Conservation (phyloP, 1,139 yeast genomes). For the Geotrichum fermentans region DNA sequence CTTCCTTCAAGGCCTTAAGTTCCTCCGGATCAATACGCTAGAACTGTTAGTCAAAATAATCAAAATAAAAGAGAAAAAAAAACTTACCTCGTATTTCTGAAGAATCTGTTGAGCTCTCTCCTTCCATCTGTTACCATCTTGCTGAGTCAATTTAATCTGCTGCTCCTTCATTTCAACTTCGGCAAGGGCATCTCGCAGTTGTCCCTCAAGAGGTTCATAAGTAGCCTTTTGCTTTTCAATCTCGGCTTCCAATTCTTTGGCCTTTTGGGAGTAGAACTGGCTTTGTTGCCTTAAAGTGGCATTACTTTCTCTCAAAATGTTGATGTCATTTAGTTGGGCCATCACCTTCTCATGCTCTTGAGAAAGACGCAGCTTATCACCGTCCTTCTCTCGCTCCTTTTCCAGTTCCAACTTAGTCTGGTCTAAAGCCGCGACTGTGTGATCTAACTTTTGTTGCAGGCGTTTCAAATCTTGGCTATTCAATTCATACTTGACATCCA, state of each 20-base stretch:
- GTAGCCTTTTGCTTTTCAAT: conserved; percentile 35
- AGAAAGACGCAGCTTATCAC: conserved; percentile 32
- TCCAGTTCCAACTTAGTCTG: conserved; percentile 34
- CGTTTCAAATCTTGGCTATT: conserved; percentile 48
- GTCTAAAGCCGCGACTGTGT: conserved; percentile 33
- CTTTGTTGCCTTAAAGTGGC: conserved; percentile 57
- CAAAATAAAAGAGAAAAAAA: not conserved
- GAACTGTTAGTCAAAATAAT: not conserved
- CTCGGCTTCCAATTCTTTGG: conserved; percentile 37
- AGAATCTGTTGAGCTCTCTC: conserved; percentile 46
- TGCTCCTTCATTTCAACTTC: conserved; percentile 43
- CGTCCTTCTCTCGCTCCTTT: conserved; percentile 28
- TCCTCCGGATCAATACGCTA: conserved; percentile 46
- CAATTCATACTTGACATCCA: conserved; percentile 54
- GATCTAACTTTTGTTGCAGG: conserved; percentile 40
- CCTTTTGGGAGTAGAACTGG: conserved; percentile 33
- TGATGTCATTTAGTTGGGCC: conserved; percentile 63
- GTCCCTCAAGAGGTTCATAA: conserved; percentile 38
- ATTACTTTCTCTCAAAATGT: conserved; percentile 70
- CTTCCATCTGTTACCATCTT: conserved; percentile 52
- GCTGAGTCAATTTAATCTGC: conserved; percentile 39
- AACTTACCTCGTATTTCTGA: conserved; percentile 41
- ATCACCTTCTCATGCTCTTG: conserved; percentile 50
- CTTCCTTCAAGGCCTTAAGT: conserved; percentile 36
- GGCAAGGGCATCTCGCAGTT: conserved; percentile 38